A percentile compares a stretch with the other conserved stretches of the same genome.
Conservation (phyloP, 2,329 filamentous ascomycete species). For the Pseudogymnoascus verrucosus region DNA sequence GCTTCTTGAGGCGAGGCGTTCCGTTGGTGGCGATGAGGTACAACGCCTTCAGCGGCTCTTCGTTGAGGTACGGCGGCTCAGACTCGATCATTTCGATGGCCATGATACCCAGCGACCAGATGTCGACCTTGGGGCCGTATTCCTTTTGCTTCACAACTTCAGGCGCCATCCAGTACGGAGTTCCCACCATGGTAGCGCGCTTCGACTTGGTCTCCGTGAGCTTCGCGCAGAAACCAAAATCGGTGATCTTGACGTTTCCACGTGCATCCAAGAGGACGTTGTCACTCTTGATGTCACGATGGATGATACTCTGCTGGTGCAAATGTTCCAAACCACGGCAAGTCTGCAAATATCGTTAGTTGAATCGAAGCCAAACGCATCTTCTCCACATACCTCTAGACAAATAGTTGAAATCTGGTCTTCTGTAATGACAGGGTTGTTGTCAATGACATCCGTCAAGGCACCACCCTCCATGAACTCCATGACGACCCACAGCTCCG, state of each 20-base stretch:
- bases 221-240: conserved; percentile 99
- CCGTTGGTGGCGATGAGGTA: conserved; percentile 98
- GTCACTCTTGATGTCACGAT: conserved; percentile 98
- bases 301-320: conserved; percentile 93
- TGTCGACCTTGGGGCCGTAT: conserved; percentile 96
- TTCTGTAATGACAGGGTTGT: conserved; percentile 87
- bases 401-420: conserved; percentile 98
- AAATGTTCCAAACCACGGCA: conserved; percentile 92
- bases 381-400: conserved; percentile 62
- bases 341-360: conserved; percentile 50
- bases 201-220: conserved; percentile 95
- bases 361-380: background rate
- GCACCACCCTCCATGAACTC: conserved; percentile 99
- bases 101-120: conserved; percentile 99
- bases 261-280: conserved; percentile 91
- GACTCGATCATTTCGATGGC: conserved; percentile 99
- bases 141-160: conserved; percentile 99
- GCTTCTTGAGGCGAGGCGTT: conserved; percentile 93
- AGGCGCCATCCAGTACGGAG: conserved; percentile 99
- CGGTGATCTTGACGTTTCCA: conserved; percentile 96
- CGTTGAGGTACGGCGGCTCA: conserved; percentile 94
- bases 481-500: conserved; percentile 99
- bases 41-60: conserved; percentile 92
- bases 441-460: conserved; percentile 96
- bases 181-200: conserved; percentile 98